A percentile compares a stretch with the other conserved stretches of the same genome.
Conservation (phyloP, 352 stramenopile species). For the Globisporangium nunn region DNA sequence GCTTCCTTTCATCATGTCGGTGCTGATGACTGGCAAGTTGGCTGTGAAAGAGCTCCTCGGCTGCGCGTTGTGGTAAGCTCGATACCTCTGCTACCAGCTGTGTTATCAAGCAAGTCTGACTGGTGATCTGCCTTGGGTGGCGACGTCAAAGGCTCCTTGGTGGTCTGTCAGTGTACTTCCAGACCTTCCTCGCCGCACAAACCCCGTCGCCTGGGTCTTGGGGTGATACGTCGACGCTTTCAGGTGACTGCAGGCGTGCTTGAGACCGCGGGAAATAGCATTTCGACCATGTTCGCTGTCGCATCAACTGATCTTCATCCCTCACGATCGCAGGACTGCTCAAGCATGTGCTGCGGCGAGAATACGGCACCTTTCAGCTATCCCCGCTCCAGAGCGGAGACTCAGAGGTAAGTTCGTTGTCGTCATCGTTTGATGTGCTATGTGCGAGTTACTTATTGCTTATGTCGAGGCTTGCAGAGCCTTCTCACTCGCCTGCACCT, state of each 20-base stretch:
- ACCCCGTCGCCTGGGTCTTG: constrained; percentile 66
- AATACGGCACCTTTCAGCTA: constrained; percentile 91
- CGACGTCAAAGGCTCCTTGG: constrained; percentile 17
- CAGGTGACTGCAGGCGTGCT: constrained; percentile 24
- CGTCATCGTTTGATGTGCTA: not conserved
- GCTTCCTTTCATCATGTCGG: constrained; percentile 64
- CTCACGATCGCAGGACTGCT: constrained; percentile 17
- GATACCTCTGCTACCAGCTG: too few relatives aligned
- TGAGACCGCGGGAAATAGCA: not conserved
- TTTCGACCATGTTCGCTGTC: not conserved
- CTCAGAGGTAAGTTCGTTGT: constrained; percentile 21
- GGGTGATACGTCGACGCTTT: constrained; percentile 80
- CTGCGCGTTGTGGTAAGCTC: constrained; percentile 19
- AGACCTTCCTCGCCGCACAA: constrained; percentile 22
- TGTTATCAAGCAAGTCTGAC: not conserved
- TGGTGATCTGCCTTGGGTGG: not conserved
- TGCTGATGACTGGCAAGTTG: constrained; percentile 25
- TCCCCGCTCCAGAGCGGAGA: constrained; percentile 47
- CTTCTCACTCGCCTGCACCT: constrained; percentile 18
- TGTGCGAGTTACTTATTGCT: not conserved
- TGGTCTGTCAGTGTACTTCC: constrained; percentile 26
- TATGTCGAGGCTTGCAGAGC: constrained; percentile 6
- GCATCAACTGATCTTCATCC: too few relatives aligned
- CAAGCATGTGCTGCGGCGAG: constrained; percentile 68
- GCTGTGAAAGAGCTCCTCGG: constrained; percentile 12